Evolutionary conservation across 2,329 filamentous ascomycete species (phyloP).

Genomic region (Teratosphaeria zuluensis): DNA sequence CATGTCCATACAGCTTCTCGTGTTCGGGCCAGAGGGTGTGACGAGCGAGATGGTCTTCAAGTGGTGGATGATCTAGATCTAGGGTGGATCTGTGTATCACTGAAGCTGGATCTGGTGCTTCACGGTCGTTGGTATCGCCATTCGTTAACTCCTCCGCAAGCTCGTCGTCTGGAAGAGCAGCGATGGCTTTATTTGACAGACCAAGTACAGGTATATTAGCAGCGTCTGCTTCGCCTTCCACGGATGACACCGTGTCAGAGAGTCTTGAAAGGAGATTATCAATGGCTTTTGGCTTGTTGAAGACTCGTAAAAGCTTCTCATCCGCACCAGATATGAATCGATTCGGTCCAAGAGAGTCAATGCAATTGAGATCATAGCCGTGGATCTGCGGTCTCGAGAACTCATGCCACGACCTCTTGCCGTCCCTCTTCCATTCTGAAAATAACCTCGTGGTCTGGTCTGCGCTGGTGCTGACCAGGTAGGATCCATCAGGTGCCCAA

Average conservation of each 20-base stretch:
- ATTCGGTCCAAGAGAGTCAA: conserved; percentile 61
- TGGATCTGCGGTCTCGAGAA: conserved; percentile 94
- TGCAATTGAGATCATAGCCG: conserved; percentile 94
- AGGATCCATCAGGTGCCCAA: conserved; percentile 75
- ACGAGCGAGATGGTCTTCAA: conserved; percentile 80
- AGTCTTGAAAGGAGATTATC: conserved; percentile 47
- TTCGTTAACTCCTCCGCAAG: conserved; percentile 5
- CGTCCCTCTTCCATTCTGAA: conserved; percentile 56
- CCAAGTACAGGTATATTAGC: conserved; percentile 93
- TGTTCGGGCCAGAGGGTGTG: conserved; percentile 92
- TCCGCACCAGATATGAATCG: conserved; percentile 92
- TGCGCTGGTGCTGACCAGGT: conserved; percentile 76
- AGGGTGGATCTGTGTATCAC: conserved; percentile 52
- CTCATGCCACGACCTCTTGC: conserved; percentile 70
- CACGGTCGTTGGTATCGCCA: conserved; percentile 41
- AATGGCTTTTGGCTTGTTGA: conserved; percentile 77
- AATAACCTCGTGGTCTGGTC: conserved; percentile 91
- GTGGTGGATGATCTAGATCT: conserved; percentile 62
- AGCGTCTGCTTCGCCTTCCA: conserved; percentile 57
- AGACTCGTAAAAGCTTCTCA: conserved; percentile 95
- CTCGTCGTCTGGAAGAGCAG: conserved; percentile 3
- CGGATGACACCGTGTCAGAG: conserved; percentile 9
- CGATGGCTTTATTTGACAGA: conserved; percentile 85
- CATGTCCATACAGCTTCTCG: conserved; percentile 96
- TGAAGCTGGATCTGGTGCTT: conserved; percentile 47